phyloP scores from a whole-genome alignment of 805 yeast genomes.

The Yarrowia sp. region DNA sequence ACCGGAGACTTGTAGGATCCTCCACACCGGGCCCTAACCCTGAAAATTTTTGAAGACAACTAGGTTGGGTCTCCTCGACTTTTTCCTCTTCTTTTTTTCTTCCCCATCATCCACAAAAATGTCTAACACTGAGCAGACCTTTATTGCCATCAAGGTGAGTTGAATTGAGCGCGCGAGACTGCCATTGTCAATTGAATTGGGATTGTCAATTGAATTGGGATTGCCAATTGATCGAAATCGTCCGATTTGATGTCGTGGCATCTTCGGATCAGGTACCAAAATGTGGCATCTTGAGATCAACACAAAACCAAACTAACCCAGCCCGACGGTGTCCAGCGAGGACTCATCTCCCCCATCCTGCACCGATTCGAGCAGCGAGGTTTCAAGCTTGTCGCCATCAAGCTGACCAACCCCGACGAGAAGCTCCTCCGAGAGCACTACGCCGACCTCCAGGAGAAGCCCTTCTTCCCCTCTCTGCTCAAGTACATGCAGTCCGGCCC shows the following conservation, averaged over 20 bases:
- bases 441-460: conserved; percentile 91
- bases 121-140: conserved; percentile 37
- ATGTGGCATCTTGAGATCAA: no score
- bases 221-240: background rate
- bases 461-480: conserved; percentile 96
- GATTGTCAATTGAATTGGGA: background rate
- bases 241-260: background rate
- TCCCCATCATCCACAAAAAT: conserved; percentile 24
- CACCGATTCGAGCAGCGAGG: conserved; percentile 97
- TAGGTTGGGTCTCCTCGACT: background rate
- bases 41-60: conserved; percentile 2
- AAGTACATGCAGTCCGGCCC: conserved; percentile 99
- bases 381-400: conserved; percentile 93
- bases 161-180: background rate
- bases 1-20: background rate
- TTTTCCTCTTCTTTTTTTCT: background rate
- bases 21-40: conserved; percentile 17
- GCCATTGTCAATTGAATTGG: background rate
- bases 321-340: conserved; percentile 99
- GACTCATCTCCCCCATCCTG: conserved; percentile 83
- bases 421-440: conserved; percentile 87
- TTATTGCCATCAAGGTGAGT: conserved; percentile 43
- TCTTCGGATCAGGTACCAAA: background rate
- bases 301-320: conserved; percentile 28
- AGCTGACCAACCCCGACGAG: conserved; percentile 86